Evolutionary conservation across 2,329 filamentous ascomycete species (phyloP).

Genomic region (Coniochaeta hoffmannii): DNA sequence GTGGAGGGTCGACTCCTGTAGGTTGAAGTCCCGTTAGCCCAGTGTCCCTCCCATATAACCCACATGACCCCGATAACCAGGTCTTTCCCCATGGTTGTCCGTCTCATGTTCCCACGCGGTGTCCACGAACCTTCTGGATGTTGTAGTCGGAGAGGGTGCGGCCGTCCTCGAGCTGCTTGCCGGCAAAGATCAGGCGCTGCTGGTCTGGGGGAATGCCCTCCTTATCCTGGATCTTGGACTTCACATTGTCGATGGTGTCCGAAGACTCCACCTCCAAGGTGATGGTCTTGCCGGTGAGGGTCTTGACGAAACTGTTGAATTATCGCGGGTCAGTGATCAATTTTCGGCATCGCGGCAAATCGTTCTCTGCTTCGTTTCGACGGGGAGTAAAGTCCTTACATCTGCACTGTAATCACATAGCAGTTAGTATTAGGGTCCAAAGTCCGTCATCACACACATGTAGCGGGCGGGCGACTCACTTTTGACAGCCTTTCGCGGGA

Average conservation of each 20-base stretch:
- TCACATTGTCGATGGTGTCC: slow-evolving; percentile 99
- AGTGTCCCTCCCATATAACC: neutral
- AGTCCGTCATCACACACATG: neutral
- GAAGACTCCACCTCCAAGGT: slow-evolving; percentile 98
- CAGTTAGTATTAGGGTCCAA: slow-evolving; percentile 12
- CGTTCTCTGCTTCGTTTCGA: slow-evolving; percentile 1
- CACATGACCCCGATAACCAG: neutral
- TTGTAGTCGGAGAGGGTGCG: slow-evolving; percentile 97
- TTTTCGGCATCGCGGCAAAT: slow-evolving; percentile 1
- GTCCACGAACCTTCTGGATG: slow-evolving; percentile 82
- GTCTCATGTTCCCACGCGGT: neutral
- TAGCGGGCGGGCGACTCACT: slow-evolving; percentile 39
- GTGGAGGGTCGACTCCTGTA: slow-evolving; percentile 93
- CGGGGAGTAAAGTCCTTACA: slow-evolving; percentile 62
- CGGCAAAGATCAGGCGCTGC: slow-evolving; percentile 97
- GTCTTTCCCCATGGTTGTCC: neutral
- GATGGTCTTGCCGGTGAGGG: slow-evolving; percentile 99
- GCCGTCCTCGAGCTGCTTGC: slow-evolving; percentile 98
- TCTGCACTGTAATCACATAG: slow-evolving; percentile 62
- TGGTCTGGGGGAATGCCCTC: slow-evolving; percentile 97
- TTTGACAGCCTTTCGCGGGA: slow-evolving; percentile 46
- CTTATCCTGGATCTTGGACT: slow-evolving; percentile 99
- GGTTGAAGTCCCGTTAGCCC: slow-evolving; percentile 1
- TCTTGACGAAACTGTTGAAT: slow-evolving; percentile 89
- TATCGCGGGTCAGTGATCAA: slow-evolving; percentile 1